Conservation (phyloP, 2,329 filamentous ascomycete species). For the Pyrenophora graminea region DNA sequence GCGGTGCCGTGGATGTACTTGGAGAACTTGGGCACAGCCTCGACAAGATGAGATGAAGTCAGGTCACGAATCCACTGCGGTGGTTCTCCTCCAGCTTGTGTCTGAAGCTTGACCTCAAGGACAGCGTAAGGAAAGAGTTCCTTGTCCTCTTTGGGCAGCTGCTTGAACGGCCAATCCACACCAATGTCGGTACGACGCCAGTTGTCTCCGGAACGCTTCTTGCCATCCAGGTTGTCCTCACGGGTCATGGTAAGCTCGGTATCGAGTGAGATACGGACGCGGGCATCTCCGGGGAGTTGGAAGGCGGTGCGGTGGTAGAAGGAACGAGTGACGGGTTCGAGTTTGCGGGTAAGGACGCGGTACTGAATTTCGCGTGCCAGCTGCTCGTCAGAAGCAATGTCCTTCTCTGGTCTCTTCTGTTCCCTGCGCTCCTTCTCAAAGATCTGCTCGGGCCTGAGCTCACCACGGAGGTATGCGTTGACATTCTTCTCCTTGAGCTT, state of each 20-base stretch:
- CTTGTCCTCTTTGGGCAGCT: constrained; percentile 82
- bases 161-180: constrained; percentile 90
- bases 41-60: constrained; percentile 89
- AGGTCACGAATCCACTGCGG: constrained; percentile 96
- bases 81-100: constrained; percentile 90
- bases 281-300: constrained; percentile 92
- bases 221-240: constrained; percentile 91
- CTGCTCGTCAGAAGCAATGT: constrained; percentile 88
- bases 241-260: constrained; percentile 94
- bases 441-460: constrained; percentile 81
- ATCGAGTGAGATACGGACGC: constrained; percentile 94
- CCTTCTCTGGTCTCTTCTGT: constrained; percentile 88
- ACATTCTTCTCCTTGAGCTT: constrained; percentile 96
- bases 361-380: constrained; percentile 93
- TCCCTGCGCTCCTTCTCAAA: constrained; percentile 97
- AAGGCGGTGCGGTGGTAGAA: constrained; percentile 99
- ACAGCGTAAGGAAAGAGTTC: constrained; percentile 95
- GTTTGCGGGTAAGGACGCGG: constrained; percentile 82
- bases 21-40: constrained; percentile 98
- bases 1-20: constrained; percentile 98
- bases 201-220: constrained; percentile 76
- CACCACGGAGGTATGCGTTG: constrained; percentile 84
- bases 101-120: constrained; percentile 96
- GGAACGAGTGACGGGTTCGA: constrained; percentile 86
- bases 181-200: constrained; percentile 98